These are phyloP conservation scores for Dimocarpus longan DNA, from an alignment of 345 rosid species.

Conservation along the genomic window DNA sequence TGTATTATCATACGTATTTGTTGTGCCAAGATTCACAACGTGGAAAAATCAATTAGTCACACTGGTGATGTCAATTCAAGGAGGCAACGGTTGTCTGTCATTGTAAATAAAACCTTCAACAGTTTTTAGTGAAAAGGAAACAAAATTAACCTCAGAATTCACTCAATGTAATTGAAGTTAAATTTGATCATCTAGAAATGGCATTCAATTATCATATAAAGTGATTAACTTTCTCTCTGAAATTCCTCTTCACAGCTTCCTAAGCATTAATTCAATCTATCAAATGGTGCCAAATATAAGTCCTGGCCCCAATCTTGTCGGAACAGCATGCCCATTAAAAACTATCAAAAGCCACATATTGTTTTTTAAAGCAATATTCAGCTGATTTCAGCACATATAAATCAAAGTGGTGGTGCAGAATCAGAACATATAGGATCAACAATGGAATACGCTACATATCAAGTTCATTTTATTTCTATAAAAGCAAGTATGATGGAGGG, in stretches of 20 bases:
- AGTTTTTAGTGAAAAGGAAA: neutral
- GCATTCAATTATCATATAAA: neutral
- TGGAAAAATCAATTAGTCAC: neutral
- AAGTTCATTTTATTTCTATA: neutral
- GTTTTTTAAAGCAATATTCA: neutral
- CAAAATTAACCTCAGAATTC: neutral
- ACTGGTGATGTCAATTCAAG: neutral
- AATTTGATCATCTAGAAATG: neutral
- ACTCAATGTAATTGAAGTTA: neutral
- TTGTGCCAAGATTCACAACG: neutral
- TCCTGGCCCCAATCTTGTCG: neutral
- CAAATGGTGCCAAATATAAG: neutral
- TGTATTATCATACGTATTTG: neutral
- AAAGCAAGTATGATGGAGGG: neutral
- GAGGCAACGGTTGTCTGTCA: neutral
- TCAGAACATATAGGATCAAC: neutral
- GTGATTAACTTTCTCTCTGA: neutral
- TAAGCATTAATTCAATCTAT: neutral
- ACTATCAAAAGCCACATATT: neutral
- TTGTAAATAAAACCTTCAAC: too few species aligned
- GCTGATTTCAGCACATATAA: neutral
- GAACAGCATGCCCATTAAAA: neutral
- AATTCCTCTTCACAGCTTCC: neutral
- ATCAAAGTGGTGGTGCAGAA: neutral
- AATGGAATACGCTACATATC: neutral